Base-by-base conservation (phyloP, 1,139 yeast species). In the Geotrichum reessii region DNA sequence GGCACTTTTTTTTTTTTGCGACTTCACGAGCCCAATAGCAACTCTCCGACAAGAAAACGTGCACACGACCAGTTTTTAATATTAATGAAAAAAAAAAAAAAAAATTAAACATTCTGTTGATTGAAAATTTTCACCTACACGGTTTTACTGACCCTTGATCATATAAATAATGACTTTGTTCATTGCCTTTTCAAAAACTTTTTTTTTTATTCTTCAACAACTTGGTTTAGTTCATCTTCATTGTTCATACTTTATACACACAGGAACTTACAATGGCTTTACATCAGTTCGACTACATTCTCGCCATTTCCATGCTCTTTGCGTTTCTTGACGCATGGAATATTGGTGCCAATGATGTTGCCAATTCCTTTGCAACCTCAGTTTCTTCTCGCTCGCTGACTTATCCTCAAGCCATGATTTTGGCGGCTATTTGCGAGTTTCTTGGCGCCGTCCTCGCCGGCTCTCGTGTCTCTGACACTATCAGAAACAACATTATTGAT, bases 311-410 rank as follows among this genome's bases (percentile, higher is more conserved):
- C 56, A 80, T 85, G 80, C 73, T 85, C 62, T 85, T 86, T 73
- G 91, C 89, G 63, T 84, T 85, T 76, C 76, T 85, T 66, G 91
- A 63, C 72, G 92, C 92, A 14, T 86, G 84, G 80, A 85, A 84
- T 69, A 86, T 85, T 66, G 93, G 93, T 58, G 93, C 93, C 50
- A 86, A 86, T 68, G 93, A 86, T 76, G 91, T 86, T 61, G 87
- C 93, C 44, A 86, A 86, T 74, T 86, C 92, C 3, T 86, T 84
- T 69, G 87, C 92, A 0, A 84, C 90, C 1, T 68, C 72, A 3
- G 83, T 85, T 22, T 83, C 91, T 3, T 84, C 92, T 12, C 76
- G 87, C 65, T 81, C 90, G 24, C 74, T 86, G 62, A 81, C 81
- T 59, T 85, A 85, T 70, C 82, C 87, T 82, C 92, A 86, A 72